phyloP scores from a whole-genome alignment of 2,329 filamentous ascomycete genomes.

The Alternaria dauci region DNA sequence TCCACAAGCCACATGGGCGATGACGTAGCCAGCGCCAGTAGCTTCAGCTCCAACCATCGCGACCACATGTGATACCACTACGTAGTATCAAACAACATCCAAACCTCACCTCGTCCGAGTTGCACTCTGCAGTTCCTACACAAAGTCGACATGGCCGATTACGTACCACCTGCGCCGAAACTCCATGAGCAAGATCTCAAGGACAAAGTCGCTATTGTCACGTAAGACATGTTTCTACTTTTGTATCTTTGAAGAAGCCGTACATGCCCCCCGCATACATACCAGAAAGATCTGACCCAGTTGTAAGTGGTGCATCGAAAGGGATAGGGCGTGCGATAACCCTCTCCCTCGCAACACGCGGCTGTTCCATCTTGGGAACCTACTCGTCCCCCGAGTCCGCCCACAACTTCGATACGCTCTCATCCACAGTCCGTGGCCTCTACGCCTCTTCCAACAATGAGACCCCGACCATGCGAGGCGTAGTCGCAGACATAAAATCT shows the following conservation, averaged over 20 bases:
- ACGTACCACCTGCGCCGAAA: slow-evolving; percentile 28
- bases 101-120: background rate
- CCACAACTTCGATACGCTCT: slow-evolving; percentile 36
- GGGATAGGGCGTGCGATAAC: slow-evolving; percentile 43
- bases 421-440: slow-evolving; percentile 26
- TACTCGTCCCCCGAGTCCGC: slow-evolving; percentile 36
- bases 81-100: background rate
- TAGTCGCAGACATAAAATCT: slow-evolving; percentile 34
- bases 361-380: slow-evolving; percentile 42
- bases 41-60: background rate
- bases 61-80: background rate
- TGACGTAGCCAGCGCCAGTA: slow-evolving; percentile 4
- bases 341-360: slow-evolving; percentile 40
- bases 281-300: background rate
- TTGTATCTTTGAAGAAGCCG: background rate
- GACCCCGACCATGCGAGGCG: slow-evolving; percentile 27
- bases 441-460: slow-evolving; percentile 14
- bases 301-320: slow-evolving; percentile 36
- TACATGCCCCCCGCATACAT: no score
- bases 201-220: slow-evolving; percentile 44
- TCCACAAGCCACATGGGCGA: background rate
- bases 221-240: slow-evolving; percentile 24
- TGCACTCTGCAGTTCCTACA: background rate
- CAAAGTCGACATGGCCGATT: slow-evolving; percentile 28
- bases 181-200: slow-evolving; percentile 40